Conservation (phyloP, 352 stramenopile genomes). For the Phytophthora fragariae region DNA sequence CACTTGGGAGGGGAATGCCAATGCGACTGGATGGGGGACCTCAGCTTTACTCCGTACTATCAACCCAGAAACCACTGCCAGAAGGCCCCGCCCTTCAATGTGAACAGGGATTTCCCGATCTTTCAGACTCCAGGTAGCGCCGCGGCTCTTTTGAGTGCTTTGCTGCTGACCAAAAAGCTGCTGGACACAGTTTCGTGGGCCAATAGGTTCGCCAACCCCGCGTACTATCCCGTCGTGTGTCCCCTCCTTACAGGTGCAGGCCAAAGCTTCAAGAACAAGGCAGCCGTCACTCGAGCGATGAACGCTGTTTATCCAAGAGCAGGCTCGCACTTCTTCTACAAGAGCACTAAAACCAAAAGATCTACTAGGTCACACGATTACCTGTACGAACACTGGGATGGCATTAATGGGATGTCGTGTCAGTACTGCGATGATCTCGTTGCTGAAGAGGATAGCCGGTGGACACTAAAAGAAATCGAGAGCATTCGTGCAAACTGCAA, state of each 20-base stretch:
- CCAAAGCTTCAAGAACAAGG: not conserved
- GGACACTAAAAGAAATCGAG: not conserved
- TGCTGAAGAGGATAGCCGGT: not conserved
- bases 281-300: not conserved
- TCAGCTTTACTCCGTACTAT: not conserved
- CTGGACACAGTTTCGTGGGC: not conserved
- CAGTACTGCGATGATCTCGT: not conserved
- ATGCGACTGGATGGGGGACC: conserved; percentile 17
- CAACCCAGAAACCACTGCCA: not conserved
- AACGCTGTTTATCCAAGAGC: not conserved
- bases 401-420: not conserved
- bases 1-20: conserved; percentile 9
- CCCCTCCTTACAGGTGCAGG: not conserved
- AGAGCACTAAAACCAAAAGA: not conserved
- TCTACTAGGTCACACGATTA: not conserved
- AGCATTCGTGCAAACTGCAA: not conserved
- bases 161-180: not conserved
- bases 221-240: not conserved
- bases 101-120: conserved; percentile 9
- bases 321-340: not conserved
- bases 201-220: not conserved
- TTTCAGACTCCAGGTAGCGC: not conserved
- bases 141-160: not conserved
- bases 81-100: not conserved
- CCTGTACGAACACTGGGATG: not conserved